phyloP scores from a whole-genome alignment of 495 filamentous ascomycete genomes.

The Sphaerosporella brunnea region DNA sequence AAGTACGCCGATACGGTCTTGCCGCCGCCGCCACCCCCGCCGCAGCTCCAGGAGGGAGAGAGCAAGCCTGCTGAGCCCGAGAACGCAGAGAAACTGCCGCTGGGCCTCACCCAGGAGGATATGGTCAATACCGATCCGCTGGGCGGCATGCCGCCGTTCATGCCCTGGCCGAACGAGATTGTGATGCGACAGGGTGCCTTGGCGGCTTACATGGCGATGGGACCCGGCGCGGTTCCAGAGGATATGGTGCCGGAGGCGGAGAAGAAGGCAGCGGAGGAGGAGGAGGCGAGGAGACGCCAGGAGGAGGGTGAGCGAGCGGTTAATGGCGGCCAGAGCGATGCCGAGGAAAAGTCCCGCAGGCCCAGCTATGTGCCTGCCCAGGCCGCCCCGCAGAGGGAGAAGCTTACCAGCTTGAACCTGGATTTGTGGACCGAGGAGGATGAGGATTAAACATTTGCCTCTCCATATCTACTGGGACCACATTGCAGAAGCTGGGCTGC shows the following conservation, averaged over 20 bases:
- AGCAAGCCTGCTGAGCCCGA: constrained; percentile 13
- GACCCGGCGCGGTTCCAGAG: constrained; percentile 34
- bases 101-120: constrained; percentile 22
- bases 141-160: constrained; percentile 33
- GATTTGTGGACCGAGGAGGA: constrained; percentile 9
- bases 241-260: constrained; percentile 29
- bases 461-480: too few relatives aligned
- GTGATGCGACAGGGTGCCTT: constrained; percentile 46
- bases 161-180: constrained; percentile 52
- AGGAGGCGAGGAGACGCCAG: constrained; percentile 26
- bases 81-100: constrained; percentile 8
- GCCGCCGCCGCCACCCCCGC: constrained; percentile 16
- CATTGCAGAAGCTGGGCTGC: too few relatives aligned
- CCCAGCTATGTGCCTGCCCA: constrained; percentile 5
- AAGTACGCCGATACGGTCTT: constrained; percentile 15
- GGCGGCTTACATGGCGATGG: constrained; percentile 38
- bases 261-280: constrained; percentile 26
- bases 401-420: constrained; percentile 10
- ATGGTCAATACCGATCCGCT: constrained; percentile 34
- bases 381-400: neutral
- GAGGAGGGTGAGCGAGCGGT: constrained; percentile 25
- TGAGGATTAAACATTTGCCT: too few relatives aligned
- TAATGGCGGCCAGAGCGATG: constrained; percentile 14
- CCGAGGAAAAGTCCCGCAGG: constrained; percentile 11
- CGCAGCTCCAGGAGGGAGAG: constrained; percentile 12